A percentile compares a stretch with the other conserved stretches of the same genome.
Evolutionary conservation across 2,329 filamentous ascomycete genomes (phyloP).

Genomic region (Ceratocystiopsis brevicomis): DNA sequence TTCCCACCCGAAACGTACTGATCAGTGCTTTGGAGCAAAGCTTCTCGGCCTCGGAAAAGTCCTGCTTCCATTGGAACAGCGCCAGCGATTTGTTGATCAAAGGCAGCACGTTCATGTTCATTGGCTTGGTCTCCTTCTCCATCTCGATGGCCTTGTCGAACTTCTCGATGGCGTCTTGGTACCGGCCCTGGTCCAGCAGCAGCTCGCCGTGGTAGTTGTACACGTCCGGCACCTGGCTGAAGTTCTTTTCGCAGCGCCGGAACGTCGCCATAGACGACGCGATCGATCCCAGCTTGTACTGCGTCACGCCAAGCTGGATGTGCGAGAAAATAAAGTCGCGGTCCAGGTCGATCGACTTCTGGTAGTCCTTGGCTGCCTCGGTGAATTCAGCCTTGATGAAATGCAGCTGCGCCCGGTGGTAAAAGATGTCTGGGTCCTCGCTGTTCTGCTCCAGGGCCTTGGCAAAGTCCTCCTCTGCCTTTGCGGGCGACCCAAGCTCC

Average conservation of each 20-base stretch:
- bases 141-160: slow-evolving; percentile 98
- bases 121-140: slow-evolving; percentile 85
- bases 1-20: slow-evolving; percentile 39
- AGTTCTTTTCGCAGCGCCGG: slow-evolving; percentile 94
- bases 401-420: slow-evolving; percentile 93
- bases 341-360: slow-evolving; percentile 96
- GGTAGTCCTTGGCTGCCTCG: slow-evolving; percentile 93
- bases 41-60: slow-evolving; percentile 86
- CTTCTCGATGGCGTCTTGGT: slow-evolving; percentile 85
- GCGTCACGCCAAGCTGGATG: slow-evolving; percentile 95
- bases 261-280: slow-evolving; percentile 98
- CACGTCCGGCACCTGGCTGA: slow-evolving; percentile 86
- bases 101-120: slow-evolving; percentile 92
- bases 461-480: slow-evolving; percentile 73
- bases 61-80: slow-evolving; percentile 95
- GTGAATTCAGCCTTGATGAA: slow-evolving; percentile 92
- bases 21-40: slow-evolving; percentile 94
- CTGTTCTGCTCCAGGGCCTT: slow-evolving; percentile 69
- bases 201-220: slow-evolving; percentile 99
- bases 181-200: slow-evolving; percentile 90
- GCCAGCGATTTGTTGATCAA: slow-evolving; percentile 97
- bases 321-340: slow-evolving; percentile 96
- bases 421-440: slow-evolving; percentile 91
- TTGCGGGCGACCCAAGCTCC: slow-evolving; percentile 74
- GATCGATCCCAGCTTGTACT: slow-evolving; percentile 98